phyloP scores from a whole-genome alignment of 176 grass and related monocot genomes.

The Carex scoparia region DNA sequence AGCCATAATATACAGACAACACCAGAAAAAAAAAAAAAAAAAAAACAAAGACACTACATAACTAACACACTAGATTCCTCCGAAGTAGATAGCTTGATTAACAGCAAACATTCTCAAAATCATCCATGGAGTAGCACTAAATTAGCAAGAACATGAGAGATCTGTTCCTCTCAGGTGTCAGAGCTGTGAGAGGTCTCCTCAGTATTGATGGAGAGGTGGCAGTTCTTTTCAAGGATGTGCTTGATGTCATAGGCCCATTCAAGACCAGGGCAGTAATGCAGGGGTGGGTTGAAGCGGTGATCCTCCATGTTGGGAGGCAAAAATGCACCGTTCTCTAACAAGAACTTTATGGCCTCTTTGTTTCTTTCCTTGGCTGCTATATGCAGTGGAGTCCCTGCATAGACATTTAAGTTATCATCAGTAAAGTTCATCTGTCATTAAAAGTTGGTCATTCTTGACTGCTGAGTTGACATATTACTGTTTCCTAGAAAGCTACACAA shows the following conservation, averaged over 20 bases:
- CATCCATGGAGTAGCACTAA: background rate
- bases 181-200: slow-evolving; percentile 20
- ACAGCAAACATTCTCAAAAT: background rate
- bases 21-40: background rate
- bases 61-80: background rate
- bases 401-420: background rate
- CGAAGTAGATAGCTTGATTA: background rate
- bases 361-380: slow-evolving; percentile 95
- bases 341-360: slow-evolving; percentile 73
- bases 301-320: slow-evolving; percentile 87
- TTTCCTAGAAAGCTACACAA: background rate
- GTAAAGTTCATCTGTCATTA: background rate
- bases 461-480: background rate
- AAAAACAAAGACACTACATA: background rate
- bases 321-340: slow-evolving; percentile 91
- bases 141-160: background rate
- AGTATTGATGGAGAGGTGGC: background rate
- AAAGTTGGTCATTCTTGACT: background rate
- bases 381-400: slow-evolving; percentile 82
- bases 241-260: slow-evolving; percentile 99
- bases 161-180: background rate
- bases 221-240: slow-evolving; percentile 36
- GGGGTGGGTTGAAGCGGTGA: slow-evolving; percentile 88
- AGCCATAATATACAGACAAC: background rate
- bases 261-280: slow-evolving; percentile 91